Conservation (phyloP, 1,284 basidiomycete species). For the Stereum hirsutum region DNA sequence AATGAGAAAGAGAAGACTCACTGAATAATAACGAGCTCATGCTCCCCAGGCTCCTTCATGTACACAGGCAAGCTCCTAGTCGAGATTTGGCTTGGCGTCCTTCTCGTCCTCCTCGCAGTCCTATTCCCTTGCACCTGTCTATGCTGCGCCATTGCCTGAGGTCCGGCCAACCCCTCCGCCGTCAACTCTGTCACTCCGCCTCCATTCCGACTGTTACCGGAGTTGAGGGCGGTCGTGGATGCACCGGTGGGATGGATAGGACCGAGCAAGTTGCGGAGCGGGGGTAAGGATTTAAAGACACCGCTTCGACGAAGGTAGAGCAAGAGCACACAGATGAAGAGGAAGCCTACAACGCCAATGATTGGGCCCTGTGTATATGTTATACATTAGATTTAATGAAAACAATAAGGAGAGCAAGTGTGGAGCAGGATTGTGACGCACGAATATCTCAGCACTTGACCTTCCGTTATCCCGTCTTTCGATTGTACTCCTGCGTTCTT, state of each 20-base stretch:
- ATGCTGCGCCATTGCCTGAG: constrained; percentile 10
- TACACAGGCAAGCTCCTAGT: constrained; percentile 65
- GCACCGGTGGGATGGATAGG: not conserved
- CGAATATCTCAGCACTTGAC: no score
- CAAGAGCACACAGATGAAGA: no score
- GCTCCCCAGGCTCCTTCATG: constrained; percentile 72
- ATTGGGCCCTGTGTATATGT: no score
- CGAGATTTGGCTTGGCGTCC: constrained; percentile 57
- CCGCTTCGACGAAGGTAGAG: no score
- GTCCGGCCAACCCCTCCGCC: constrained; percentile 19
- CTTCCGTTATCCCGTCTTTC: no score
- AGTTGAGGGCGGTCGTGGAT: not conserved
- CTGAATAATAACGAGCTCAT: constrained; percentile 69
- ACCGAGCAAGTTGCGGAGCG: not conserved
- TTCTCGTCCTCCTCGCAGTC: constrained; percentile 35
- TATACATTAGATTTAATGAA: no score
- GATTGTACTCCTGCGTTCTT: no score
- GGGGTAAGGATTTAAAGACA: no score
- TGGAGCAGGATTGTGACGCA: no score
- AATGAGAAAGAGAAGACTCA: constrained; percentile 17
- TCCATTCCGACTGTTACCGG: no score
- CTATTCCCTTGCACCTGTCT: constrained; percentile 8
- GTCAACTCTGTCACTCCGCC: constrained; percentile 21
- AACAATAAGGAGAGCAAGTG: no score
- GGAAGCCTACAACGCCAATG: no score